These are phyloP conservation scores for Diaporthe helianthi DNA, from an alignment of 2,329 filamentous ascomycete genomes.

Conservation along the genomic window DNA sequence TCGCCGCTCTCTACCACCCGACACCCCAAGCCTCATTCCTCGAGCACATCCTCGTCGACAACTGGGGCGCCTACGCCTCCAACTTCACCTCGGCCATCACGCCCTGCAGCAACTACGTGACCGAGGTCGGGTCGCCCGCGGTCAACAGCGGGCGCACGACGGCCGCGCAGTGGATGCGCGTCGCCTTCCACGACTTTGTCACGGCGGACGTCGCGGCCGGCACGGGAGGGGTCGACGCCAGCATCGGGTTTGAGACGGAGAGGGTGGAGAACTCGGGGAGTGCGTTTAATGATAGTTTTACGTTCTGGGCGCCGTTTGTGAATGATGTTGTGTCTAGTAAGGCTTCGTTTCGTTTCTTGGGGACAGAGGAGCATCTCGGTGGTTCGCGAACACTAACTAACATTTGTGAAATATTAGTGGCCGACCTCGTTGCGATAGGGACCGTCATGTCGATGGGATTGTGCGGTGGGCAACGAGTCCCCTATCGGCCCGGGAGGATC, in stretches of 20 bases:
- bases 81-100: conserved; percentile 25
- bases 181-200: conserved; percentile 42
- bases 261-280: conserved; percentile 40
- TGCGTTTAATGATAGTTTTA: conserved; percentile 42
- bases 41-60: conserved; percentile 22
- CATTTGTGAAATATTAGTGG: conserved; percentile 36
- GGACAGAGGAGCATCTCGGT: background rate
- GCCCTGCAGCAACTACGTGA: conserved; percentile 23
- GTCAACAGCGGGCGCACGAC: conserved; percentile 12
- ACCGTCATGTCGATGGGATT: conserved; percentile 42
- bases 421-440: conserved; percentile 41
- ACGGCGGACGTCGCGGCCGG: conserved; percentile 39
- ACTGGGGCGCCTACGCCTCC: conserved; percentile 21
- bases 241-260: conserved; percentile 42
- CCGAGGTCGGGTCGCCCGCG: conserved; percentile 6
- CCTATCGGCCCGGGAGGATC: conserved; percentile 40
- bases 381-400: background rate
- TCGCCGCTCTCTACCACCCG: conserved; percentile 9
- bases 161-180: conserved; percentile 39
- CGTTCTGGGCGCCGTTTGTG: conserved; percentile 40
- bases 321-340: conserved; percentile 42
- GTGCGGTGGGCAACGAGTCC: conserved; percentile 40
- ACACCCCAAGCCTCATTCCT: background rate
- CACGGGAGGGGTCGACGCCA: conserved; percentile 42
- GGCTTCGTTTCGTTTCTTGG: background rate